These are phyloP conservation scores for Thraustochytrium sp. DNA, from an alignment of 352 stramenopile species.

Conservation along the genomic window DNA sequence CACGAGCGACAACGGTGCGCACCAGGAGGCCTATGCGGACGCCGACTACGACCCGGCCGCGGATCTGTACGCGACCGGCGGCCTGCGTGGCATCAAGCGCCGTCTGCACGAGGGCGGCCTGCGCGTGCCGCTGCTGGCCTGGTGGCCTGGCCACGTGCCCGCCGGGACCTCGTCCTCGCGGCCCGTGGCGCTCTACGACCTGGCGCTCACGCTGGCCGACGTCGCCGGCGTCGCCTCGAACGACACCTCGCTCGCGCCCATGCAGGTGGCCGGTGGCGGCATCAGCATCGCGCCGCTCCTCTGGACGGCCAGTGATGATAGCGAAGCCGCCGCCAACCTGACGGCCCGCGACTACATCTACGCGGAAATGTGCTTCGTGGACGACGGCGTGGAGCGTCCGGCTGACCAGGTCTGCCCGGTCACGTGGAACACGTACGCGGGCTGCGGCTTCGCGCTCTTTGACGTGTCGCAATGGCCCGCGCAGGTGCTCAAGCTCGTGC, in stretches of 20 bases:
- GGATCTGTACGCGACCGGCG: constrained; percentile 23
- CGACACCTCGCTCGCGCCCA: neutral
- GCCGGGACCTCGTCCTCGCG: neutral
- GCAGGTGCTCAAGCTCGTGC: constrained; percentile 15
- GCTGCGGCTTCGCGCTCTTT: neutral
- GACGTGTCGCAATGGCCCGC: constrained; percentile 3
- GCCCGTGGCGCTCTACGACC: neutral
- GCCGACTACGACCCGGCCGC: neutral
- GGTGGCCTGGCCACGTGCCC: constrained; percentile 25
- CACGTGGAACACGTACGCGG: neutral
- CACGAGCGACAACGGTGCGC: constrained; percentile 44
- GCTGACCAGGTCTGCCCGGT: constrained; percentile 11
- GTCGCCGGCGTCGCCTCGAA: neutral
- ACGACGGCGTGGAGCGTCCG: neutral
- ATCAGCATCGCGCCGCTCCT: neutral
- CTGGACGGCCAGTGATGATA: neutral
- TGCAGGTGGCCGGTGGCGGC: neutral
- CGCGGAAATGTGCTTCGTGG: constrained; percentile 17
- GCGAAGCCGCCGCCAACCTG: neutral
- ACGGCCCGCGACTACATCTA: neutral
- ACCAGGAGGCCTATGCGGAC: constrained; percentile 39
- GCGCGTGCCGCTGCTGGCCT: constrained; percentile 5
- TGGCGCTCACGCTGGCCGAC: neutral
- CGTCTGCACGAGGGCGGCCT: constrained; percentile 39
- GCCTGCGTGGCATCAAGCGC: constrained; percentile 40